These are phyloP conservation scores for Calonectria multiphialidica DNA, from an alignment of 2,329 filamentous ascomycete genomes.

Conservation along the genomic window DNA sequence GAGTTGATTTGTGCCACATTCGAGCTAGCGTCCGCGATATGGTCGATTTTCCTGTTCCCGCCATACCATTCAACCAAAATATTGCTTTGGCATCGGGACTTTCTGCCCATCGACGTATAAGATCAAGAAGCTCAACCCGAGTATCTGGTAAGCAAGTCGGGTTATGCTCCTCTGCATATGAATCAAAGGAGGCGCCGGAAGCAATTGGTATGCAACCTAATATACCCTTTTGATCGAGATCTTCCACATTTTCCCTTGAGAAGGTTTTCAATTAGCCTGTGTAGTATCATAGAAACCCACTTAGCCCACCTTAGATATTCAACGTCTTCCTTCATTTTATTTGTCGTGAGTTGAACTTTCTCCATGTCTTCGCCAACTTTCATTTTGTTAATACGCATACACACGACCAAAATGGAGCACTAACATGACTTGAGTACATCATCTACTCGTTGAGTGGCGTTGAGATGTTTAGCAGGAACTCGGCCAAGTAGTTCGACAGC, in stretches of 20 bases:
- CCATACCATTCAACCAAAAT: constrained; percentile 53
- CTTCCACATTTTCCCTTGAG: neutral
- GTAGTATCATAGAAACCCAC: neutral
- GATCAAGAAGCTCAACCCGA: constrained; percentile 42
- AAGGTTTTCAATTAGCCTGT: neutral
- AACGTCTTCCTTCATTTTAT: constrained; percentile 44
- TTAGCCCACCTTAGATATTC: neutral
- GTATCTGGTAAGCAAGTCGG: constrained; percentile 46
- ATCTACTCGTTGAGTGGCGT: neutral
- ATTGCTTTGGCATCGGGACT: constrained; percentile 38
- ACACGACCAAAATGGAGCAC: neutral
- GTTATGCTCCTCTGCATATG: constrained; percentile 46
- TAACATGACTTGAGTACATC: neutral
- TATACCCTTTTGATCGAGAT: constrained; percentile 9
- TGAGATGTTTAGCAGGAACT: constrained; percentile 15
- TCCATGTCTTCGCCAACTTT: neutral
- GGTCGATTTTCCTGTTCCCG: constrained; percentile 34
- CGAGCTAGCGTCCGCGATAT: constrained; percentile 55
- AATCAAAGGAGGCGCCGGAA: constrained; percentile 47
- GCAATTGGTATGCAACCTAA: constrained; percentile 35
- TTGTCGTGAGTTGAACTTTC: constrained; percentile 38
- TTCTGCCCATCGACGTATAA: constrained; percentile 46
- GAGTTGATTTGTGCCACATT: neutral
- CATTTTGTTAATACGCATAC: neutral
- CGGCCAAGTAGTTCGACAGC: constrained; percentile 36